Conservation (phyloP, 306 rosid species). For the Quercus robur region DNA sequence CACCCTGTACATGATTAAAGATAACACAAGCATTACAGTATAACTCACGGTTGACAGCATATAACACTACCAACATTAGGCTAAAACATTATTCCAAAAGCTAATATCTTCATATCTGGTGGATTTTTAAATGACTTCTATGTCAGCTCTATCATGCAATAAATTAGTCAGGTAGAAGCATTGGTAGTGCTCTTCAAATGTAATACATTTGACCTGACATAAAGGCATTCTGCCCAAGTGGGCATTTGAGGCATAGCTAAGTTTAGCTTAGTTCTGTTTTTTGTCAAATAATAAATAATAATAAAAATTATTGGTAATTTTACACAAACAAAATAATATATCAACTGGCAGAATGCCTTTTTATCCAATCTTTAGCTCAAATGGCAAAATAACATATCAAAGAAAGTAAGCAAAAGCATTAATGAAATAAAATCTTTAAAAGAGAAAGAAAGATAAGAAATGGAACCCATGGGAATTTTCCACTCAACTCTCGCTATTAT, state of each 20-base stretch:
- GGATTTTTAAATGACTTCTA: background rate
- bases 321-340: too few relatives aligned
- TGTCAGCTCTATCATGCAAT: conserved; percentile 3
- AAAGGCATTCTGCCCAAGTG: conserved; percentile 1
- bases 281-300: background rate
- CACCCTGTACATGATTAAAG: background rate
- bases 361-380: too few relatives aligned
- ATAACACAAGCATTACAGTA: background rate
- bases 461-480: conserved; percentile 1
- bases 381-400: background rate
- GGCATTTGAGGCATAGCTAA: background rate
- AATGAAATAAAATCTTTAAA: background rate
- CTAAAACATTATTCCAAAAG: background rate
- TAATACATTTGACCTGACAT: conserved; percentile 7
- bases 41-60: background rate
- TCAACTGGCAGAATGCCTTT: too few relatives aligned
- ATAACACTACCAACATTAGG: background rate
- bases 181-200: background rate
- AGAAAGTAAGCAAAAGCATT: background rate
- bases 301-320: too few relatives aligned
- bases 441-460: background rate
- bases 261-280: background rate
- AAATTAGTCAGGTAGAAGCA: background rate
- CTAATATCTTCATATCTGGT: background rate
- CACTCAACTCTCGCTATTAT: background rate